These are phyloP conservation scores for Astrothelium macrocarpum DNA, from an alignment of 495 filamentous ascomycete genomes.

Conservation along the genomic window DNA sequence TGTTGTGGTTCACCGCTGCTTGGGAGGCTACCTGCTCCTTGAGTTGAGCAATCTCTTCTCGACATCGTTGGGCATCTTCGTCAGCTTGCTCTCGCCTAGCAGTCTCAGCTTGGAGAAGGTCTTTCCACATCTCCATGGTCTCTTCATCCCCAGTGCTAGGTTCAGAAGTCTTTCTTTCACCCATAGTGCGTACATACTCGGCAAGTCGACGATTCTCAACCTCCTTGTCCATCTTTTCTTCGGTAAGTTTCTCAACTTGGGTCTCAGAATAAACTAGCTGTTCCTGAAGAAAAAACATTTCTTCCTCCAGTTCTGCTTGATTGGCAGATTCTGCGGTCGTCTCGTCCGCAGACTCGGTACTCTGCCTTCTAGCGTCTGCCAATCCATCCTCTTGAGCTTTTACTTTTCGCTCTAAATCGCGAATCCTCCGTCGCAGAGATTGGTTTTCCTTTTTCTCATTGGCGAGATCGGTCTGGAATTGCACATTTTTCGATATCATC, in stretches of 20 bases:
- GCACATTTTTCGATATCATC: conserved; percentile 94
- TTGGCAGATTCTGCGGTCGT: conserved; percentile 51
- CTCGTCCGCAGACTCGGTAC: conserved; percentile 38
- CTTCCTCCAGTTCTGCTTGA: conserved; percentile 69
- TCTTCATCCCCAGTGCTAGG: conserved; percentile 69
- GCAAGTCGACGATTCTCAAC: conserved; percentile 72
- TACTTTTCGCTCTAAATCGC: conserved; percentile 75
- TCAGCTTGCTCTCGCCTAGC: conserved; percentile 82
- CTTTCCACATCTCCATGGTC: conserved; percentile 88
- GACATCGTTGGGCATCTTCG: conserved; percentile 72
- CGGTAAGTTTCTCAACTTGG: conserved; percentile 69
- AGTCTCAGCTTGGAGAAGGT: conserved; percentile 89
- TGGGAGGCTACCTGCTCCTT: conserved; percentile 10
- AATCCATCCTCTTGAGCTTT: conserved; percentile 60
- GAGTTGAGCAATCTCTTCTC: conserved; percentile 57
- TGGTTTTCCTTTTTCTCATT: conserved; percentile 85
- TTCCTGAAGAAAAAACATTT: conserved; percentile 73
- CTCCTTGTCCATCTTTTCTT: conserved; percentile 65
- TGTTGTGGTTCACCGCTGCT: not conserved
- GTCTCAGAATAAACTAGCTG: conserved; percentile 70
- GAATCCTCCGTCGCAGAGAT: conserved; percentile 60
- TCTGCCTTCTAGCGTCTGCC: conserved; percentile 38
- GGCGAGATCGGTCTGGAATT: conserved; percentile 80
- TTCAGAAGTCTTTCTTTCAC: conserved; percentile 51
- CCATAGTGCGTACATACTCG: conserved; percentile 64